These are phyloP conservation scores for Marsdenia floribunda DNA, from an alignment of 257 asterid species.

Conservation along the genomic window DNA sequence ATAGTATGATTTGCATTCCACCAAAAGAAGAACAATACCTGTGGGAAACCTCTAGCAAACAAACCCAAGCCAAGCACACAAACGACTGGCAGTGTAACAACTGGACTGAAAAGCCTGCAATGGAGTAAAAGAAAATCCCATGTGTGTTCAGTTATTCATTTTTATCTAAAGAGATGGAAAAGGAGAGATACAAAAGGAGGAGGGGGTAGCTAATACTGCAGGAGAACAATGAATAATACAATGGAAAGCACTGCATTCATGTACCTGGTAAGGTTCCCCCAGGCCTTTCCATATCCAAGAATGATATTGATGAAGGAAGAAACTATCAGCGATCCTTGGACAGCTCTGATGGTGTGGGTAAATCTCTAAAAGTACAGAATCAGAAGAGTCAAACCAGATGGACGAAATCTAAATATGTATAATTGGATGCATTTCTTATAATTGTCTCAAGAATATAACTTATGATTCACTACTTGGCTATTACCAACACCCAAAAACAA, in stretches of 20 bases:
- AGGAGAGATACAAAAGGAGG: background rate
- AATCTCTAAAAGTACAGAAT: slow-evolving; percentile 66
- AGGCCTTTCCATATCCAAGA: slow-evolving; percentile 70
- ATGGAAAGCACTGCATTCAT: slow-evolving; percentile 4
- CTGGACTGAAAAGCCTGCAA: slow-evolving; percentile 68
- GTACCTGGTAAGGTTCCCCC: slow-evolving; percentile 83
- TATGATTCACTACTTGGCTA: background rate
- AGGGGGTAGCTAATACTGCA: background rate
- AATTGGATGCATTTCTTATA: background rate
- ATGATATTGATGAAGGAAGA: slow-evolving; percentile 80
- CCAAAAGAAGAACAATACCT: slow-evolving; percentile 35
- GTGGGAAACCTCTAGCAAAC: slow-evolving; percentile 79
- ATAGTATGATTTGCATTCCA: slow-evolving; percentile 8
- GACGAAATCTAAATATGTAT: background rate
- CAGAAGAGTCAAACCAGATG: slow-evolving; percentile 16
- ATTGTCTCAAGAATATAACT: background rate
- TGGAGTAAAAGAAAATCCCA: slow-evolving; percentile 6
- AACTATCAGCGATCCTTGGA: slow-evolving; percentile 89
- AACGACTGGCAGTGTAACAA: slow-evolving; percentile 76
- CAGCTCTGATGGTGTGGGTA: slow-evolving; percentile 74
- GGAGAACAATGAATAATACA: background rate
- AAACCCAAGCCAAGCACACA: slow-evolving; percentile 88
- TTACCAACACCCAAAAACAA: background rate
- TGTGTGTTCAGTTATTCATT: background rate
- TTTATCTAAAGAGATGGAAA: background rate